These are phyloP conservation scores for Ciborinia camelliae DNA, from an alignment of 2,329 filamentous ascomycete species.

Conservation along the genomic window DNA sequence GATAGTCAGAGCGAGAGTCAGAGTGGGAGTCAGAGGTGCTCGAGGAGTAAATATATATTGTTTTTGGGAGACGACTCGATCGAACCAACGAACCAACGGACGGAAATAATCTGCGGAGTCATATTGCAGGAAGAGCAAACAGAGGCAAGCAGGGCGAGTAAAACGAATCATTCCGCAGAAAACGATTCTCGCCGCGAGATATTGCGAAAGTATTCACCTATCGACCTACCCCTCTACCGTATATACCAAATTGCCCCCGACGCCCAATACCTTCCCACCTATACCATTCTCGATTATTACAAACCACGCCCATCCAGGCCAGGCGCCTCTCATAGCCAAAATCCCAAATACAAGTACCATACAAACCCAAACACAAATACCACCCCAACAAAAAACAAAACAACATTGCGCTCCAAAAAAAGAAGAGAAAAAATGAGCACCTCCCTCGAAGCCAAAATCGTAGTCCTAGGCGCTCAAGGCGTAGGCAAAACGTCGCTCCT, in stretches of 20 bases:
- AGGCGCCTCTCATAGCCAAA: neutral
- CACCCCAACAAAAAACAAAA: neutral
- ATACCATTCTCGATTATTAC: neutral
- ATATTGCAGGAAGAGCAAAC: neutral
- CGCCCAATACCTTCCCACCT: neutral
- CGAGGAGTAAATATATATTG: neutral
- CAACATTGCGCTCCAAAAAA: no score
- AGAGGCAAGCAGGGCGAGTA: neutral
- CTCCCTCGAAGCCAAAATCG: conserved; percentile 76
- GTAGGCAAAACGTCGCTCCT: conserved; percentile 78
- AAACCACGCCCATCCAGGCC: no score
- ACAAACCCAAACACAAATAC: neutral
- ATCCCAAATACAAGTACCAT: neutral
- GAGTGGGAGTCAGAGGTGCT: neutral
- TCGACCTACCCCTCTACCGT: neutral
- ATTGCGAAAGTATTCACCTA: conserved; percentile 6
- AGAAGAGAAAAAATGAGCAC: conserved; percentile 19
- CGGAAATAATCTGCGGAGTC: neutral
- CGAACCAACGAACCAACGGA: no score
- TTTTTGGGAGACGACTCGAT: neutral
- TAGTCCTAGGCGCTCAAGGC: conserved; percentile 74
- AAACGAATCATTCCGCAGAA: neutral
- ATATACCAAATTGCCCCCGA: neutral
- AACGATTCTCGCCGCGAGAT: neutral
- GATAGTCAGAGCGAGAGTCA: no score